phyloP scores from a whole-genome alignment of 2,329 filamentous ascomycete genomes.

The Botrytis pseudocinerea region DNA sequence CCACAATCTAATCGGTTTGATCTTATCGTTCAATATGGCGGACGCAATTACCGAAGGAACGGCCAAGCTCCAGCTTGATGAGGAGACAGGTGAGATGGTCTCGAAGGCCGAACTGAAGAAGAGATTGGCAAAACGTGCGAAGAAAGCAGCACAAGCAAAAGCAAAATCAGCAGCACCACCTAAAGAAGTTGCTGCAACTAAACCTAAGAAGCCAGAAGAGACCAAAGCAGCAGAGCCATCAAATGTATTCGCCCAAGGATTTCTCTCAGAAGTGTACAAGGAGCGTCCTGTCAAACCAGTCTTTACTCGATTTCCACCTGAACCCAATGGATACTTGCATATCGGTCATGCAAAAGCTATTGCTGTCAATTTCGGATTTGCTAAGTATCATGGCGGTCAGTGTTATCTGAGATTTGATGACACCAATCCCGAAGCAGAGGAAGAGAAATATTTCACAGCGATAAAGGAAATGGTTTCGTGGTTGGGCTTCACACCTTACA shows the following conservation, averaged over 20 bases:
- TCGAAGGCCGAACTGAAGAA: conserved; percentile 66
- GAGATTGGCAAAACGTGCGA: conserved; percentile 57
- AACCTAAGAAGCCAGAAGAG: conserved; percentile 34
- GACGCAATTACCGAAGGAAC: conserved; percentile 48
- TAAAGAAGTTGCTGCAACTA: conserved; percentile 38
- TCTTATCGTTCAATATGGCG: conserved; percentile 43
- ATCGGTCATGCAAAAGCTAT: conserved; percentile 96
- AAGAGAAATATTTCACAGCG: conserved; percentile 85
- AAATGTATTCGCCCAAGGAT: conserved; percentile 76
- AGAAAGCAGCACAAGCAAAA: conserved; percentile 56
- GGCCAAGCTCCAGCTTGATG: conserved; percentile 62
- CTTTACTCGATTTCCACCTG: conserved; percentile 75
- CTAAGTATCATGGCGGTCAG: conserved; percentile 72
- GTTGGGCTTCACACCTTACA: conserved; percentile 74
- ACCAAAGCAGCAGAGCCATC: conserved; percentile 39
- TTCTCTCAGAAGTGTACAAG: conserved; percentile 70
- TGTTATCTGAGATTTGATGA: conserved; percentile 85
- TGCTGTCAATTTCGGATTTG: conserved; percentile 94
- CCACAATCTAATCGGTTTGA: neutral
- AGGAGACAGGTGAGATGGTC: conserved; percentile 65
- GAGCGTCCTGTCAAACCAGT: conserved; percentile 63
- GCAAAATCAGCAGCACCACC: conserved; percentile 49
- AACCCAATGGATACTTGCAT: conserved; percentile 92
- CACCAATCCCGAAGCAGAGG: conserved; percentile 91
- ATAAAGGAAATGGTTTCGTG: conserved; percentile 86